Percentiles rank a stretch among this genome's conserved stretches.
Evolutionary conservation across 805 yeast genomes (phyloP).

Genomic region (Novakomyces olei): DNA sequence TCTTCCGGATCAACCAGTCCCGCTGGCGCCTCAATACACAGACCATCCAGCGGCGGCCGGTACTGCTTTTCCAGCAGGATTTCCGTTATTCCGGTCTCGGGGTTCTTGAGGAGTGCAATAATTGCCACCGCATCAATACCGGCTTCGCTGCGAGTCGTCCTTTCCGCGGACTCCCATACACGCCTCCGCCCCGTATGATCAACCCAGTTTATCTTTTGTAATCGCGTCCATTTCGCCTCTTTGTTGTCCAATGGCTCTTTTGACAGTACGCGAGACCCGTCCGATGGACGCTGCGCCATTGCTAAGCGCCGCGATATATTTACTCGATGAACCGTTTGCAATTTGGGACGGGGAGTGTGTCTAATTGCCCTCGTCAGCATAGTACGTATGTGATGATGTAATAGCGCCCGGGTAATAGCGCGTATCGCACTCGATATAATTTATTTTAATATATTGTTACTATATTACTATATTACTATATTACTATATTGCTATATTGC

Average conservation of each 20-base stretch:
- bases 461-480: no score
- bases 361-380: no score
- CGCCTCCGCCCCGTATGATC: constrained; percentile 1
- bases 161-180: constrained; percentile 4
- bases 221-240: constrained; percentile 3
- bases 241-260: neutral
- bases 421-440: no score
- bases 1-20: constrained; percentile 74
- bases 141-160: constrained; percentile 1
- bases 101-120: constrained; percentile 48
- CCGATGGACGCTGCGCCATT: neutral
- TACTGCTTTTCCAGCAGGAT: constrained; percentile 57
- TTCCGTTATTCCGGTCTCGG: constrained; percentile 28
- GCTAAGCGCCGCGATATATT: no score
- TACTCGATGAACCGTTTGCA: no score
- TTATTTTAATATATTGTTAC: no score
- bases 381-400: no score
- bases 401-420: no score
- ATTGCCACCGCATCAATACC: constrained; percentile 39
- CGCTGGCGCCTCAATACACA: constrained; percentile 68
- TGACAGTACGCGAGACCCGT: neutral
- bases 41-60: constrained; percentile 51
- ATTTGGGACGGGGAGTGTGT: no score
- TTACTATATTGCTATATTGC: no score
- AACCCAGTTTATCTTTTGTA: constrained; percentile 1